phyloP scores from a whole-genome alignment of 495 filamentous ascomycete species.

The Annulohypoxylon bovei region DNA sequence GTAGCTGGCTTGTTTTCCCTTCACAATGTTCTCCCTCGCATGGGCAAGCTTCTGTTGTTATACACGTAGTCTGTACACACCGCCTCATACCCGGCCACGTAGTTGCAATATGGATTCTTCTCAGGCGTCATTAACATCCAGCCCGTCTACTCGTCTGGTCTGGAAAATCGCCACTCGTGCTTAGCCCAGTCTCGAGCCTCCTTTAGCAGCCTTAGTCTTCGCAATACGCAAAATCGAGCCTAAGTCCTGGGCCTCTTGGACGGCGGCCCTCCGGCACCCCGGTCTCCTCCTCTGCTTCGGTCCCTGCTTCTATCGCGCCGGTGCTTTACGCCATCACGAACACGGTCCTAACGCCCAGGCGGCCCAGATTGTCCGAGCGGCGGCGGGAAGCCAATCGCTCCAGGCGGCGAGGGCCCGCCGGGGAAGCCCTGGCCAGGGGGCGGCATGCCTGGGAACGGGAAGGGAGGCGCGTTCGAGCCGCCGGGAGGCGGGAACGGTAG shows the following conservation, averaged over 20 bases:
- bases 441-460: slow-evolving; percentile 48
- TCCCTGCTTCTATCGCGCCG: background rate
- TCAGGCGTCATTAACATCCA: background rate
- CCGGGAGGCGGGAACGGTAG: slow-evolving; percentile 71
- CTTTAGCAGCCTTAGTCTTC: background rate
- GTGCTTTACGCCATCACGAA: slow-evolving; percentile 11
- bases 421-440: slow-evolving; percentile 56
- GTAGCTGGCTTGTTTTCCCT: background rate
- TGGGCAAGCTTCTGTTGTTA: background rate
- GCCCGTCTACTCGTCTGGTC: background rate
- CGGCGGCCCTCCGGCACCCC: background rate
- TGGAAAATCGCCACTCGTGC: background rate
- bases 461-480: slow-evolving; percentile 36
- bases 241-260: background rate
- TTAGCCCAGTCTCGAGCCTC: background rate
- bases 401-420: slow-evolving; percentile 47
- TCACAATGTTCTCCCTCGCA: background rate
- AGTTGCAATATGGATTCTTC: too few relatives aligned
- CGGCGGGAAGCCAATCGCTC: slow-evolving; percentile 50
- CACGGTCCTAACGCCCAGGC: slow-evolving; percentile 39
- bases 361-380: slow-evolving; percentile 48
- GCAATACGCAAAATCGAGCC: background rate
- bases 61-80: background rate
- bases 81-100: too few relatives aligned
- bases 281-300: background rate